Evolutionary conservation across 768 basidiomycete species (phyloP).

Genomic region (Xanthoconium stramineum): DNA sequence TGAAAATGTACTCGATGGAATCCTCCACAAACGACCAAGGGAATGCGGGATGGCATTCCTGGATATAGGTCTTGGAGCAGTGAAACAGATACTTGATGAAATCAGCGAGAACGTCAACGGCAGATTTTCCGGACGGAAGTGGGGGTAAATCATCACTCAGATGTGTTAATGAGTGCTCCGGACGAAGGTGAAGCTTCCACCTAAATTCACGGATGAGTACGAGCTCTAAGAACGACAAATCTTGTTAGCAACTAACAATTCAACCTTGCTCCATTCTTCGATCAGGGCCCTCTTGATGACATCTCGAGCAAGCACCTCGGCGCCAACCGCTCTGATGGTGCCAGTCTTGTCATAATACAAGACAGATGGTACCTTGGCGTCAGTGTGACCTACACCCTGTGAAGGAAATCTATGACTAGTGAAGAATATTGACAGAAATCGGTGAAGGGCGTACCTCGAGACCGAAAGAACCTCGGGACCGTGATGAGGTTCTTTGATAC

Average conservation of each 20-base stretch:
- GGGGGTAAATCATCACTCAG: neutral
- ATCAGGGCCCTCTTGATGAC: neutral
- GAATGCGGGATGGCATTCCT: no score
- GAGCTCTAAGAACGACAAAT: neutral
- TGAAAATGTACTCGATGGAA: no score
- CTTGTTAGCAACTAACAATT: neutral
- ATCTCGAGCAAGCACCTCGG: neutral
- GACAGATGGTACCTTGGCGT: neutral
- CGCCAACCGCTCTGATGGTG: neutral
- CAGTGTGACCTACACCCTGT: neutral
- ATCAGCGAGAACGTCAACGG: no score
- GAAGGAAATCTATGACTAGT: slow-evolving; percentile 34
- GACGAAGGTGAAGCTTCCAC: no score
- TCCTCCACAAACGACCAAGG: no score
- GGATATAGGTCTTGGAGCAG: no score
- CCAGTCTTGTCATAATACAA: neutral
- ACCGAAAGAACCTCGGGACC: slow-evolving; percentile 8
- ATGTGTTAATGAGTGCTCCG: neutral
- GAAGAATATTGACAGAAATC: neutral
- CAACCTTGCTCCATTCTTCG: neutral
- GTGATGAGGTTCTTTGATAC: slow-evolving; percentile 6
- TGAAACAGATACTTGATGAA: no score
- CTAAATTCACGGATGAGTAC: neutral
- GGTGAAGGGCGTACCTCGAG: neutral
- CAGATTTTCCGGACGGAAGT: neutral